Evolutionary conservation across 73 alveolate species (phyloP).

Genomic region (Paramecium bursaria): DNA sequence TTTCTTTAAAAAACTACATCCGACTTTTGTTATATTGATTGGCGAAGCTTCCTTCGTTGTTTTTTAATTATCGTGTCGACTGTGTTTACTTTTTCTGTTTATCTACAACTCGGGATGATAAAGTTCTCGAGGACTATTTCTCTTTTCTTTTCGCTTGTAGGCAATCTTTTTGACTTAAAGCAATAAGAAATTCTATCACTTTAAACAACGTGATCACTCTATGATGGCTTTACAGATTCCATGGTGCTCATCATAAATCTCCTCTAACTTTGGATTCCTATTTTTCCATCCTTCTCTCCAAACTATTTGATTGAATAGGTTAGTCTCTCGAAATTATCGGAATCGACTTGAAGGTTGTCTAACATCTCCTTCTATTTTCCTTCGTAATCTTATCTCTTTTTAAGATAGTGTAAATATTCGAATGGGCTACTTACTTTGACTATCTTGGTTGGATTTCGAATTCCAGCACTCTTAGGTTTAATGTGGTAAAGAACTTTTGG

Average conservation of each 20-base stretch:
- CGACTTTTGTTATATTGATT: background rate
- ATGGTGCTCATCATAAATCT: constrained; percentile 4
- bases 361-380: background rate
- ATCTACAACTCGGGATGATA: background rate
- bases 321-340: constrained; percentile 25
- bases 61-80: constrained; percentile 21
- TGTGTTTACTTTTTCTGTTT: background rate
- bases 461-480: too few relatives aligned
- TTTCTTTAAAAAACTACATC: background rate
- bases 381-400: constrained; percentile 7
- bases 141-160: constrained; percentile 34
- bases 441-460: too few relatives aligned
- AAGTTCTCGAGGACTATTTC: background rate
- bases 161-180: constrained; percentile 18
- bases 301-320: constrained; percentile 34
- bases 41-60: background rate
- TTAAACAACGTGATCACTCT: background rate
- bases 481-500: too few relatives aligned
- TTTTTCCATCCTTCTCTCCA: constrained; percentile 35
- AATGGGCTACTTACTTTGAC: constrained; percentile 17
- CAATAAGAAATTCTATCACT: constrained; percentile 26
- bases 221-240: background rate
- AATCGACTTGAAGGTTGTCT: constrained; percentile 1
- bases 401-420: constrained; percentile 21
- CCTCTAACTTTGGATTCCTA: constrained; percentile 21